Percentiles rank a stretch among this genome's conserved stretches.
Conservation (phyloP, 257 asterid genomes). For the Fraxinus excelsior region DNA sequence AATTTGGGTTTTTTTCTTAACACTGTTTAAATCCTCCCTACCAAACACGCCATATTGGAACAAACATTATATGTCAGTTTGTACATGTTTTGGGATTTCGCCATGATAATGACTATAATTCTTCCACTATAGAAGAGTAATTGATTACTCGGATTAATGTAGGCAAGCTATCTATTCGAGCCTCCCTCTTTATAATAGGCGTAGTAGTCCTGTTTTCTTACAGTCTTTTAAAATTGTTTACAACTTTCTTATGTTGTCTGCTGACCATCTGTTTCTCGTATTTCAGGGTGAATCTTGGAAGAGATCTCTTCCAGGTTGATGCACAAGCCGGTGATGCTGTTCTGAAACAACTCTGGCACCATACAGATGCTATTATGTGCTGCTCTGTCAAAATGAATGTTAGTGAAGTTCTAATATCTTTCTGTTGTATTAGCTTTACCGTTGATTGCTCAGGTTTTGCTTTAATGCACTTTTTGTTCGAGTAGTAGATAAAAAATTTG, state of each 20-base stretch:
- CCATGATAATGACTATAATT: background rate
- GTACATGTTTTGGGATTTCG: background rate
- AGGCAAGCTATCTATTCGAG: background rate
- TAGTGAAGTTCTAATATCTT: slow-evolving; percentile 19
- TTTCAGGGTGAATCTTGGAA: slow-evolving; percentile 76
- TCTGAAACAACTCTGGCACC: slow-evolving; percentile 88
- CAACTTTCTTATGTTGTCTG: background rate
- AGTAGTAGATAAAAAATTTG: background rate
- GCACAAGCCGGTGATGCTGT: slow-evolving; percentile 65
- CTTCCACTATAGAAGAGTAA: background rate
- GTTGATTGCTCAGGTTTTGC: background rate
- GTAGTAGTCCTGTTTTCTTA: background rate
- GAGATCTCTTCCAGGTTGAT: slow-evolving; percentile 60
- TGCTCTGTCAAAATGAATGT: slow-evolving; percentile 85
- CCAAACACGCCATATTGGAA: background rate
- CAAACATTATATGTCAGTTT: background rate
- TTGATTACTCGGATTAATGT: background rate
- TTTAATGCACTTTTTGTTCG: background rate
- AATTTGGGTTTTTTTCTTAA: background rate
- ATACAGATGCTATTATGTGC: slow-evolving; percentile 87
- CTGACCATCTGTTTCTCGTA: background rate
- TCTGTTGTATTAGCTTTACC: background rate
- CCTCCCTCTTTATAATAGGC: background rate
- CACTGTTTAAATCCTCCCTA: background rate
- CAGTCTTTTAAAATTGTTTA: background rate